These are phyloP conservation scores for Marchantia paleacea DNA, from an alignment of 225 moss, liverwort and hornwort genomes.

Conservation along the genomic window DNA sequence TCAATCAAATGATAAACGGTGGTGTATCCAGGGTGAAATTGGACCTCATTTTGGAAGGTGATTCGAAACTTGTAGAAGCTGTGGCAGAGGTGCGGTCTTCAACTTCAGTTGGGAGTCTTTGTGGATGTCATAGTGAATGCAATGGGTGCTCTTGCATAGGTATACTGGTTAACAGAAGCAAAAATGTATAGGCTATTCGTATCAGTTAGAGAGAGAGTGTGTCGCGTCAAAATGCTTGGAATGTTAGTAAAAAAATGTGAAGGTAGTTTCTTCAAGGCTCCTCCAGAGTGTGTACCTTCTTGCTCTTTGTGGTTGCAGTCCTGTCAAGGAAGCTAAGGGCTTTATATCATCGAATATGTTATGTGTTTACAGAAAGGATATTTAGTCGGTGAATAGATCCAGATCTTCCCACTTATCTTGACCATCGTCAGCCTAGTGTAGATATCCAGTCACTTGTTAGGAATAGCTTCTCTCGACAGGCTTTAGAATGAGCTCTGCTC, in stretches of 20 bases:
- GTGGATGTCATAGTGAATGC: background rate
- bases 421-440: background rate
- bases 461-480: background rate
- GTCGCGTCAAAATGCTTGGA: background rate
- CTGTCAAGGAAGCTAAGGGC: too few relatives aligned
- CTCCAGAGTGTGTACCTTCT: too few relatives aligned
- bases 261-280: too few relatives aligned
- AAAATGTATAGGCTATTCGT: too few relatives aligned
- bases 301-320: too few relatives aligned
- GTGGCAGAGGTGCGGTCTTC: constrained; percentile 66
- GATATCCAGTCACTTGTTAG: background rate
- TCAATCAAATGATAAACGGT: constrained; percentile 60
- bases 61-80: constrained; percentile 86
- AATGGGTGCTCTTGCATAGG: background rate
- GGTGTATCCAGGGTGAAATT: constrained; percentile 48
- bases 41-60: constrained; percentile 58
- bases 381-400: too few relatives aligned
- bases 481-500: constrained; percentile 29
- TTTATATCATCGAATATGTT: too few relatives aligned
- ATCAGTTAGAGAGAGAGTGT: background rate
- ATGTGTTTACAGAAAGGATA: too few relatives aligned
- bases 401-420: too few relatives aligned
- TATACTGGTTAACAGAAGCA: background rate
- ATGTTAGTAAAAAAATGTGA: background rate
- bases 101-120: background rate